phyloP scores from a whole-genome alignment of 108 stramenopile species.

The Mediolabrus comicus region DNA sequence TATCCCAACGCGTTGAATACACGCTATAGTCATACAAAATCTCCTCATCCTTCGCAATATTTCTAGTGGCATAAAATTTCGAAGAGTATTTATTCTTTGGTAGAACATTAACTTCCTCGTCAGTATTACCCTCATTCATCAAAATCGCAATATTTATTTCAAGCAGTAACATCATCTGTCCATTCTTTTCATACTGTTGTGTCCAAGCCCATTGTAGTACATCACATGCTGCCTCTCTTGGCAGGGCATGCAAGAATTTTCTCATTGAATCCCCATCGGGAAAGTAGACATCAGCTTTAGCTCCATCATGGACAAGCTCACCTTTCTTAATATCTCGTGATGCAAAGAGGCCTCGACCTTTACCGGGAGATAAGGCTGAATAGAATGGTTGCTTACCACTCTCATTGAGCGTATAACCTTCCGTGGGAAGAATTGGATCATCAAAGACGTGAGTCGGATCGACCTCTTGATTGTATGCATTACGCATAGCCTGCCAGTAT shows the following conservation, averaged over 20 bases:
- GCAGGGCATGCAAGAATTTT: constrained; percentile 6
- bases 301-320: constrained; percentile 5
- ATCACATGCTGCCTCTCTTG: constrained; percentile 21
- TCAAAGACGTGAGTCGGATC: too few species aligned
- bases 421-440: too few species aligned
- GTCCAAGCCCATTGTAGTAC: constrained; percentile 27
- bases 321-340: too few species aligned
- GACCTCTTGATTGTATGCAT: neutral
- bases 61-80: constrained; percentile 45
- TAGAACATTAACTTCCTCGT: neutral
- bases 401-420: too few species aligned
- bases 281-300: neutral
- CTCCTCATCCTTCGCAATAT: constrained; percentile 63
- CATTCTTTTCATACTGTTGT: neutral
- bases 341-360: too few species aligned
- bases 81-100: neutral
- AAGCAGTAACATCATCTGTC: neutral
- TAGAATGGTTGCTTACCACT: too few species aligned
- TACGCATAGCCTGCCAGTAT: neutral
- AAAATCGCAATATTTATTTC: neutral
- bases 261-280: neutral
- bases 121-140: neutral
- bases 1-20: neutral
- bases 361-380: too few species aligned
- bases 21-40: constrained; percentile 60